Base-by-base conservation (phyloP, 441 rosid species). In the Arabidopsis lyrata region DNA sequence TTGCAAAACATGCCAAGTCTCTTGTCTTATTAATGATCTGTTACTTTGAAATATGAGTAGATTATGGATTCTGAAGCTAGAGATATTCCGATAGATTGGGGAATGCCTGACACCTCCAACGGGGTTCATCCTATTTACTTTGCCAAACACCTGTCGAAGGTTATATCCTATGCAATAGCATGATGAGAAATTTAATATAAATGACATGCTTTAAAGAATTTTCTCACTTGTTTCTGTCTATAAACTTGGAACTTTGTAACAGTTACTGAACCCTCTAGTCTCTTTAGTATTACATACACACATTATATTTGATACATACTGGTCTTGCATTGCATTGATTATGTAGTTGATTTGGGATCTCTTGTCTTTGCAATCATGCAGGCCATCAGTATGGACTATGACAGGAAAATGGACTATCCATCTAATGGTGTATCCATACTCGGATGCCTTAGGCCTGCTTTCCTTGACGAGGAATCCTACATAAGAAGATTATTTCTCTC, bases 381-480 rank as follows among this genome's bases (percentile, higher is more conserved):
- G 99, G 90, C 90, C 35, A 76, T 81, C 66, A 77, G 75, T 38
- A 50, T 68, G 79, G 91, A 86, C 73, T 82, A 81, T 76, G 83
- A 78, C 72, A 85, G 73, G 75, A 83, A 82, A 79, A 88, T 88
- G 92, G 89, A 85, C 78, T 76, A 82, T 80, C 95, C 97, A 8
- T 87, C 97, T 69, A 94, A 94, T 83, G 96, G 94, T 65, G 90
- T 92, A 27, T 88, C 97, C 42, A 86, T 94, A 76, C 72, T 88
- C 38, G 95, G 92, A 16, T 91, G 89, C 83, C 86, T 93, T 22
- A 81, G 94, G 74, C 96, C 97, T 14, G 86, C 87, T 58, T 93
- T 87, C 85, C 81, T 82, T 24, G 95, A 90, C 66, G 99, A 94
- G 81, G 97, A 85, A 72, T 78, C 84, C 15, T 85, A 87, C 80